These are phyloP conservation scores for Exophiala sideris DNA, from an alignment of 2,329 filamentous ascomycete species.

Conservation along the genomic window DNA sequence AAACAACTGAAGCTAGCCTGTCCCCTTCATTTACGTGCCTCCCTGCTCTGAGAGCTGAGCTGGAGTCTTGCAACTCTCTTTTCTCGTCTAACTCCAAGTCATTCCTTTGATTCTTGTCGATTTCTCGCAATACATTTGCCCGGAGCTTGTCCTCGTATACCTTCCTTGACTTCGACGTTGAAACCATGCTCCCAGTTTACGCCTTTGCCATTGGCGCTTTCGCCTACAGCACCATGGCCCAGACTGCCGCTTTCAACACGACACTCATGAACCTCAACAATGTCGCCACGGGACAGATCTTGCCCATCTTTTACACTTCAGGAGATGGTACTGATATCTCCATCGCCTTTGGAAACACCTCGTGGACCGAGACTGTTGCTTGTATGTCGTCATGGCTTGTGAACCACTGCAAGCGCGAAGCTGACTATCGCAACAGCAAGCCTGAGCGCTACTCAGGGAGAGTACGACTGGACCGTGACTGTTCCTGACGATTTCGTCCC, in stretches of 20 bases:
- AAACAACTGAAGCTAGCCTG: constrained; percentile 5
- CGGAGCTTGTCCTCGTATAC: no score
- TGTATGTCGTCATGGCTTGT: constrained; percentile 13
- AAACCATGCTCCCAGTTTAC: constrained; percentile 6
- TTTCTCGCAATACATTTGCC: background rate
- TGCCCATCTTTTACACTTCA: constrained; percentile 21
- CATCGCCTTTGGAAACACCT: constrained; percentile 22
- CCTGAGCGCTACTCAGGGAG: constrained; percentile 9
- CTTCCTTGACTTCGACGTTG: background rate
- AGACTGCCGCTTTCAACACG: constrained; percentile 17
- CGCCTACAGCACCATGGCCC: constrained; percentile 18
- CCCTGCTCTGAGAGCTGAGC: background rate
- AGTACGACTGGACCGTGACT: constrained; percentile 22
- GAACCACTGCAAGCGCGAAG: background rate
- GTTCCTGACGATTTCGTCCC: constrained; percentile 19
- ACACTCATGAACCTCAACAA: constrained; percentile 15
- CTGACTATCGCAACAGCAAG: constrained; percentile 7
- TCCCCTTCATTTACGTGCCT: constrained; percentile 7
- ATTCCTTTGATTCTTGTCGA: constrained; percentile 5
- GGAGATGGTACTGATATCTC: constrained; percentile 21
- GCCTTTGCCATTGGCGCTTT: constrained; percentile 18
- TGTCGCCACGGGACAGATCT: constrained; percentile 21
- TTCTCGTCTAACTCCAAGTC: constrained; percentile 1
- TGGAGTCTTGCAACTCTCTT: constrained; percentile 5
- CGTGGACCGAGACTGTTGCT: constrained; percentile 18